These are phyloP conservation scores for Talaromyces funiculosus DNA, from an alignment of 2,329 filamentous ascomycete genomes.

Conservation along the genomic window DNA sequence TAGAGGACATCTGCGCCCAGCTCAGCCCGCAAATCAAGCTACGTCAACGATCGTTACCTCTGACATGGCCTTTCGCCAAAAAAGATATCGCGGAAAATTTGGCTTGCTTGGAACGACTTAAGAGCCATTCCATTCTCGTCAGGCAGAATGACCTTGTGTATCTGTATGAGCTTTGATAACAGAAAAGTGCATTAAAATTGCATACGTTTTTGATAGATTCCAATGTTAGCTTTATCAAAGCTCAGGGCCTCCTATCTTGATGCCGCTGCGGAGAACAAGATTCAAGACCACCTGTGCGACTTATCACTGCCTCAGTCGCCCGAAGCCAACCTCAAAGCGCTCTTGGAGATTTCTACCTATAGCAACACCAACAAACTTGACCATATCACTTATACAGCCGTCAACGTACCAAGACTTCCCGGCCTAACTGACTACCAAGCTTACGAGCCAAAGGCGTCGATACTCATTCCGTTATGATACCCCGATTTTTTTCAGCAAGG, in stretches of 20 bases:
- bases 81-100: too few species aligned
- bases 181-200: too few species aligned
- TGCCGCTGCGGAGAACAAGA: slow-evolving; percentile 25
- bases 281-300: slow-evolving; percentile 45
- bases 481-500: slow-evolving; percentile 48
- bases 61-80: too few species aligned
- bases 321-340: slow-evolving; percentile 4
- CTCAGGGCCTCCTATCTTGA: slow-evolving; percentile 42
- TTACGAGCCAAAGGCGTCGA: slow-evolving; percentile 18
- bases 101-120: too few species aligned
- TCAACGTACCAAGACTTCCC: slow-evolving; percentile 38
- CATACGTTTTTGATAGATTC: too few species aligned
- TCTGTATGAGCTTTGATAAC: too few species aligned
- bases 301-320: slow-evolving; percentile 38
- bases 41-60: too few species aligned
- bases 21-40: too few species aligned
- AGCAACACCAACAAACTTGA: slow-evolving; percentile 35
- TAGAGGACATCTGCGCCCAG: too few species aligned
- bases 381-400: slow-evolving; percentile 56
- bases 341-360: slow-evolving; percentile 2
- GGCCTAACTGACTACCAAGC: slow-evolving; percentile 24
- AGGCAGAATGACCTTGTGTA: too few species aligned
- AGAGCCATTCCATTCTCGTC: too few species aligned
- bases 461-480: slow-evolving; percentile 32
- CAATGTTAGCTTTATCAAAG: slow-evolving; percentile 25